Evolutionary conservation across 2,329 filamentous ascomycete genomes (phyloP).

Genomic region (Acephala macrosclerotiorum): DNA sequence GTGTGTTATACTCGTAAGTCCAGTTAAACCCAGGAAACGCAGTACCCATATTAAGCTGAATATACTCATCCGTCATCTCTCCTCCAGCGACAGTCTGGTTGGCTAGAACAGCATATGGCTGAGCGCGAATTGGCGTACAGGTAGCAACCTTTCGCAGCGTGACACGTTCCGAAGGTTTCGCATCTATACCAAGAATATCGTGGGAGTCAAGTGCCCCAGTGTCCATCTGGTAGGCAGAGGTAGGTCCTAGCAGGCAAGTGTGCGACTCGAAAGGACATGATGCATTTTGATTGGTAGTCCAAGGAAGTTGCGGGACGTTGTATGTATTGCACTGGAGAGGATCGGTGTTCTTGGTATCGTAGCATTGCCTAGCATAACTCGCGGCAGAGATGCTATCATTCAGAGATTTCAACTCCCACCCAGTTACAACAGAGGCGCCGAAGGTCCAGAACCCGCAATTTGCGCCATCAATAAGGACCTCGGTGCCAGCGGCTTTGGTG

Average conservation of each 20-base stretch:
- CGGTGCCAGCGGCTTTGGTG: conserved; percentile 14
- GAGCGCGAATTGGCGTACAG: conserved; percentile 16
- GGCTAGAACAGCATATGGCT: background rate
- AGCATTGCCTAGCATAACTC: conserved; percentile 24
- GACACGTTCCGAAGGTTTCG: conserved; percentile 16
- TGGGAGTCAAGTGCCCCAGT: conserved; percentile 27
- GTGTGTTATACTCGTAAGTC: conserved; percentile 14
- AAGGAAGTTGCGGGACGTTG: conserved; percentile 11
- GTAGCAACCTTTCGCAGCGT: conserved; percentile 18
- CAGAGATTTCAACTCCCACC: conserved; percentile 16
- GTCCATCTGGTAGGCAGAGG: conserved; percentile 23
- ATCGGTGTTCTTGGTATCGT: background rate
- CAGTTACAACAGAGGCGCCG: background rate
- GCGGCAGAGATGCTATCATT: conserved; percentile 14
- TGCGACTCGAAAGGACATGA: conserved; percentile 23
- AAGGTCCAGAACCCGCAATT: conserved; percentile 26
- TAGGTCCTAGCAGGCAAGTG: conserved; percentile 15
- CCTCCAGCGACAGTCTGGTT: conserved; percentile 10
- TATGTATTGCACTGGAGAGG: conserved; percentile 18
- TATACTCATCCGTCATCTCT: background rate
- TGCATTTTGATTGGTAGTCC: conserved; percentile 20
- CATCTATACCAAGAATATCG: conserved; percentile 23
- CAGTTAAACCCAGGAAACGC: background rate
- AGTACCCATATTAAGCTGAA: conserved; percentile 9
- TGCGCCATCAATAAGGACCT: conserved; percentile 14